A percentile compares a stretch with the other conserved stretches of the same genome.
Conservation (phyloP, 2,329 filamentous ascomycete genomes). For the Cercospora sojina region DNA sequence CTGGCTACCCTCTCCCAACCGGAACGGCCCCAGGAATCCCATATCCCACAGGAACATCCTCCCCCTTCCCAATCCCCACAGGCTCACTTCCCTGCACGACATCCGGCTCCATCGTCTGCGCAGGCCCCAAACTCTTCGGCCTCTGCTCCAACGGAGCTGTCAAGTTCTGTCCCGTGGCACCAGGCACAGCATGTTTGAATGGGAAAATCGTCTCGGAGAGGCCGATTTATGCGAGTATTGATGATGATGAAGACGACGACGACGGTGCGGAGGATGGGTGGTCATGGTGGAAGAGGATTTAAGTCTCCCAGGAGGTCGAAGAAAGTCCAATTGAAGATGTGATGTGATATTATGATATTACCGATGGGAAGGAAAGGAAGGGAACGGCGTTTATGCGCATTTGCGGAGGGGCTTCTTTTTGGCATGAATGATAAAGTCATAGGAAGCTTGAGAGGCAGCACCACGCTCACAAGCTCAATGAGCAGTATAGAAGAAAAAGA, state of each 20-base stretch:
- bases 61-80: not conserved
- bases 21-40: not conserved
- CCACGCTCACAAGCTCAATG: not conserved
- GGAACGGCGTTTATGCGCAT: not conserved
- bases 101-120: not conserved
- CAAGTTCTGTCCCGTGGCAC: not conserved
- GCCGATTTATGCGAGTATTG: not conserved
- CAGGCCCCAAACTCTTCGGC: not conserved
- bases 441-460: not conserved
- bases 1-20: not conserved
- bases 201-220: not conserved
- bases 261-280: not conserved
- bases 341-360: not conserved
- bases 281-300: not conserved
- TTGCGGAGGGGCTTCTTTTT: not conserved
- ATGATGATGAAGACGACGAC: not conserved
- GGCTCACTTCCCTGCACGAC: not conserved
- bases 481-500: not conserved
- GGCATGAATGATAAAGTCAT: not conserved
- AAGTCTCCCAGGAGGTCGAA: not conserved
- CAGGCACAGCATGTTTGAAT: not conserved
- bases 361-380: not conserved
- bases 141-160: not conserved
- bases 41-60: not conserved
- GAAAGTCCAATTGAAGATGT: not conserved